These are phyloP conservation scores for Pseudocercospora musae DNA, from an alignment of 2,329 filamentous ascomycete genomes.

Conservation along the genomic window DNA sequence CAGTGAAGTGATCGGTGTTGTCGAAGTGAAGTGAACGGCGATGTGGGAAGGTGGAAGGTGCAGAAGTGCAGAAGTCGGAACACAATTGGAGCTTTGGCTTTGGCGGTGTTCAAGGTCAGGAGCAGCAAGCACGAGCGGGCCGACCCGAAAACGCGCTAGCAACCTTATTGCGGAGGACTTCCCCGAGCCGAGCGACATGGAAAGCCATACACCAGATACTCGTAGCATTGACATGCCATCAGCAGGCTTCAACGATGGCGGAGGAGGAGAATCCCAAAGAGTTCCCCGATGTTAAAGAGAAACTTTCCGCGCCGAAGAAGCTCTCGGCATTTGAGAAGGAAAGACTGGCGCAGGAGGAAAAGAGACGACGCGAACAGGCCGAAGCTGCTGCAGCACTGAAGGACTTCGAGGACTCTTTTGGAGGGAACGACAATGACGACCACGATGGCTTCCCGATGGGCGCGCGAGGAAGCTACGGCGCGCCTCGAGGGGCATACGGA, in stretches of 20 bases:
- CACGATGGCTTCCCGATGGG: slow-evolving; percentile 21
- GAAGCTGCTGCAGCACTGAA: slow-evolving; percentile 85
- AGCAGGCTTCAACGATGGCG: slow-evolving; percentile 13
- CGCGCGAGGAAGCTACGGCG: slow-evolving; percentile 18
- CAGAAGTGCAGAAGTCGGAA: neutral
- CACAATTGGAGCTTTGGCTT: too few relatives aligned
- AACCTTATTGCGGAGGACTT: neutral
- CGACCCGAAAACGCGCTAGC: neutral
- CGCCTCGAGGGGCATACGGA: slow-evolving; percentile 16
- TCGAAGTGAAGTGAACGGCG: neutral
- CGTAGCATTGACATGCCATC: neutral
- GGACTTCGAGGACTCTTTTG: slow-evolving; percentile 81
- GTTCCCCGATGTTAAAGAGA: slow-evolving; percentile 72
- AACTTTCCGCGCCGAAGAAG: slow-evolving; percentile 71
- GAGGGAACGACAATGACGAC: slow-evolving; percentile 41
- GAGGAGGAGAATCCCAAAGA: slow-evolving; percentile 32
- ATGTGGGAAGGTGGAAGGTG: neutral
- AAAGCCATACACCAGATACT: neutral
- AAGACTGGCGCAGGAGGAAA: slow-evolving; percentile 84
- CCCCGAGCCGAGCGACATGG: neutral
- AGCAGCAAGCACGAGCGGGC: neutral
- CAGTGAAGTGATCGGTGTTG: neutral
- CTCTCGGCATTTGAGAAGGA: slow-evolving; percentile 86
- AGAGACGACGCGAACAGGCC: slow-evolving; percentile 76
- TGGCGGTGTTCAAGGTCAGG: too few relatives aligned